Percentiles rank a stretch among this genome's conserved stretches.
These are phyloP conservation scores for Flueggea neowawraea DNA, from an alignment of 441 rosid genomes.

Conservation along the genomic window DNA sequence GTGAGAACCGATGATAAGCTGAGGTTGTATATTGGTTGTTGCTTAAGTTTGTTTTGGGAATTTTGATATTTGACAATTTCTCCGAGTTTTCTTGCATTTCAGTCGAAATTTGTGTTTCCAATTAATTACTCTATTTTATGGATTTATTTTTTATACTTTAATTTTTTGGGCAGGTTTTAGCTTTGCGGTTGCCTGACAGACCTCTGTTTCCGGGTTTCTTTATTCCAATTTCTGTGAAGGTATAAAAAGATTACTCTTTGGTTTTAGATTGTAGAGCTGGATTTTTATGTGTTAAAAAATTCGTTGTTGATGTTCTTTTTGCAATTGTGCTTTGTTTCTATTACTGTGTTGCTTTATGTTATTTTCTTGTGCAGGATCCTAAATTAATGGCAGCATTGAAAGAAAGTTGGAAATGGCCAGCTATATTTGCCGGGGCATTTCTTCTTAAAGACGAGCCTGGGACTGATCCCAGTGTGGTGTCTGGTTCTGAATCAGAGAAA, in stretches of 20 bases:
- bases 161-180: slow-evolving; percentile 60
- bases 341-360: slow-evolving; percentile 54
- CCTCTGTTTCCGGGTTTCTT: slow-evolving; percentile 98
- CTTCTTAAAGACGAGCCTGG: slow-evolving; percentile 89
- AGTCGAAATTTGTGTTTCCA: too few species aligned
- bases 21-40: too few species aligned
- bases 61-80: too few species aligned
- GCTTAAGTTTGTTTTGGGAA: too few species aligned
- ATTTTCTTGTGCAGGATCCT: not conserved
- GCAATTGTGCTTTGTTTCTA: slow-evolving; percentile 80
- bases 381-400: slow-evolving; percentile 55
- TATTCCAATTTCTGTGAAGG: slow-evolving; percentile 99
- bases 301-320: too few species aligned
- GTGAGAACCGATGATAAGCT: too few species aligned
- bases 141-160: slow-evolving; percentile 2
- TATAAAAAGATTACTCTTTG: slow-evolving; percentile 21
- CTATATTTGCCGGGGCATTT: slow-evolving; percentile 98
- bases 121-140: too few species aligned
- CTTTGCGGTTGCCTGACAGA: slow-evolving; percentile 84
- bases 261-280: not conserved
- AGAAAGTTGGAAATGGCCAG: slow-evolving; percentile 85
- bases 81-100: too few species aligned
- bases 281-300: too few species aligned
- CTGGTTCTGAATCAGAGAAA: slow-evolving; percentile 75
- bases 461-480: slow-evolving; percentile 50